Conservation (phyloP, 805 yeast species). For the Suhomyces vadensis region DNA sequence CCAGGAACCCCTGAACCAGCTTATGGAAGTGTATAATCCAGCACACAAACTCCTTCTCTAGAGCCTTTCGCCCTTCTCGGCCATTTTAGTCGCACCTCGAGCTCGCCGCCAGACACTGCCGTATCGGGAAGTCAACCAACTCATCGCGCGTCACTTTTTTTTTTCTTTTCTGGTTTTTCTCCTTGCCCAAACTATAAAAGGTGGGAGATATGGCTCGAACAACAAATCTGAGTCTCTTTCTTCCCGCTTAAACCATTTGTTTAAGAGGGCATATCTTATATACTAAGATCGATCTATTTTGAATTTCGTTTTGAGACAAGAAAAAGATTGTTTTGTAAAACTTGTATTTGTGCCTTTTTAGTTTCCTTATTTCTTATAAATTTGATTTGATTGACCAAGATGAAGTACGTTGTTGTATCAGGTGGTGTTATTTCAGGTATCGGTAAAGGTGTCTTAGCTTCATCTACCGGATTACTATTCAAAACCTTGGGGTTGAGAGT, state of each 20-base stretch:
- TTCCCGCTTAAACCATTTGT: conserved; percentile 47
- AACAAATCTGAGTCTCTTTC: conserved; percentile 25
- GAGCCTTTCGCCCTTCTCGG: background rate
- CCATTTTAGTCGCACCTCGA: conserved; percentile 2
- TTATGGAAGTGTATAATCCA: conserved; percentile 12
- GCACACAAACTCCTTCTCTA: no score
- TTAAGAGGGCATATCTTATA: conserved; percentile 43
- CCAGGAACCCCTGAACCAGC: background rate
- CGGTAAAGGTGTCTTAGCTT: conserved; percentile 98
- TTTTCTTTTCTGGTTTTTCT: background rate
- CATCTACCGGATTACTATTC: conserved; percentile 92
- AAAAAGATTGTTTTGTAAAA: conserved; percentile 2
- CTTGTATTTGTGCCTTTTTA: conserved; percentile 5
- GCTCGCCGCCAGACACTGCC: conserved; percentile 10
- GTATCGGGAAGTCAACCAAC: conserved; percentile 19
- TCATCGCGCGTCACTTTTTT: conserved; percentile 15
- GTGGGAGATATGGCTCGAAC: background rate
- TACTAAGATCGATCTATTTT: conserved; percentile 1
- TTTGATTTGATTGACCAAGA: conserved; percentile 26
- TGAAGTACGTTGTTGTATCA: conserved; percentile 99
- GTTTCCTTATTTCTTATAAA: conserved; percentile 3
- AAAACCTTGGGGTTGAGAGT: conserved; percentile 94
- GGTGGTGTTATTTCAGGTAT: conserved; percentile 99
- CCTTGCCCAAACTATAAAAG: conserved; percentile 7
- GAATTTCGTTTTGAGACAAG: background rate